Evolutionary conservation across 257 asterid genomes (phyloP).

Genomic region (Knoxia roxburghii): DNA sequence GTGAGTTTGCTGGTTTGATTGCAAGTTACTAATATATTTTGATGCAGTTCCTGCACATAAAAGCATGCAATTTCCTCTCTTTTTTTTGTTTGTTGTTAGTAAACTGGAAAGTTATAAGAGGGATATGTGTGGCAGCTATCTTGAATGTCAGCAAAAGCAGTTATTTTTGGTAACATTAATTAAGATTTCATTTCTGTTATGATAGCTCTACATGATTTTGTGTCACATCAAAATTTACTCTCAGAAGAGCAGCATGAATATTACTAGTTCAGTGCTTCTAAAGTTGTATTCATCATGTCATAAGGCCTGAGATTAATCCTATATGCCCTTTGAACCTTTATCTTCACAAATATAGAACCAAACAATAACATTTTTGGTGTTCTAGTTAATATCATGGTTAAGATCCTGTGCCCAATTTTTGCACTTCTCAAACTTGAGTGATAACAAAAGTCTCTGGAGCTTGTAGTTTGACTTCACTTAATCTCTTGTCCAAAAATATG

Average conservation of each 20-base stretch:
- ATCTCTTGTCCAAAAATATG: conserved; percentile 1
- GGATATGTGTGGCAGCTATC: too few relatives aligned
- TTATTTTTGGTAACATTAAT: neutral
- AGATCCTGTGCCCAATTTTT: neutral
- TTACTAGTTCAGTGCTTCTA: neutral
- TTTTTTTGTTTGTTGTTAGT: too few relatives aligned
- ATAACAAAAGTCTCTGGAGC: neutral
- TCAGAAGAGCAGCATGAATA: neutral
- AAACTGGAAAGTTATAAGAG: too few relatives aligned
- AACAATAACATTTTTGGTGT: neutral
- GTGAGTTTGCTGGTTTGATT: conserved; percentile 33
- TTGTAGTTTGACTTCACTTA: conserved; percentile 8
- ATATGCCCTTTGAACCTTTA: neutral
- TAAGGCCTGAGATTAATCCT: neutral
- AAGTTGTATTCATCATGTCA: neutral
- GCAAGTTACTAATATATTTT: neutral
- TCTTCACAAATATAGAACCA: neutral
- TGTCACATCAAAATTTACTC: neutral
- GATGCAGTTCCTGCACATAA: neutral
- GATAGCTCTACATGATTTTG: neutral
- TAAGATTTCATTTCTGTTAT: neutral
- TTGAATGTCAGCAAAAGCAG: too few relatives aligned
- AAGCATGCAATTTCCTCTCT: neutral
- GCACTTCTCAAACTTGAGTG: conserved; percentile 2
- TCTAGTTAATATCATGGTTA: neutral